Evolutionary conservation across 73 alveolate genomes (phyloP).

Genomic region (Stentor coeruleus): DNA sequence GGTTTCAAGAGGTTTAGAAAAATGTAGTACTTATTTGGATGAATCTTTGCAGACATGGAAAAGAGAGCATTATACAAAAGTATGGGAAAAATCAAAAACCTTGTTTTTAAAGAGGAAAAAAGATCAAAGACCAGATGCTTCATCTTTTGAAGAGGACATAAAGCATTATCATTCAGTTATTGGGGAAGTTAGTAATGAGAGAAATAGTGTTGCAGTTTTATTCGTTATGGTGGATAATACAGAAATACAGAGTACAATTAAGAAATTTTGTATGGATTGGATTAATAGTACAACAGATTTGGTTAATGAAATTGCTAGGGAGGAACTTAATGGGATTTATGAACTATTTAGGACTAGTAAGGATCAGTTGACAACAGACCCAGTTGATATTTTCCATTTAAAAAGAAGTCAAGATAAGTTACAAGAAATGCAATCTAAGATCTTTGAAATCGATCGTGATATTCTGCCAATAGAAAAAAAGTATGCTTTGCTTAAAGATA

Average conservation of each 20-base stretch:
- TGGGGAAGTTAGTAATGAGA: background rate
- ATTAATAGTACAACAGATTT: background rate
- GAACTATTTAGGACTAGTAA: slow-evolving; percentile 44
- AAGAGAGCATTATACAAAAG: slow-evolving; percentile 19
- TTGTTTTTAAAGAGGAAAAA: background rate
- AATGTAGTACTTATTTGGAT: background rate
- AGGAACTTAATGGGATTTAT: slow-evolving; percentile 55
- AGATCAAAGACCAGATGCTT: slow-evolving; percentile 23
- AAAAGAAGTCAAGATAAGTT: slow-evolving; percentile 19
- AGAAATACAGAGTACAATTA: background rate
- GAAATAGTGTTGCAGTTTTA: background rate
- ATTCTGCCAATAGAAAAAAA: slow-evolving; percentile 61
- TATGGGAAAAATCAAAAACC: slow-evolving; percentile 14
- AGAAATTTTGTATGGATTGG: slow-evolving; percentile 10
- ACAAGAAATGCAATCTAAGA: slow-evolving; percentile 16
- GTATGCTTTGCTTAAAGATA: slow-evolving; percentile 72
- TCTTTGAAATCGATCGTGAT: slow-evolving; percentile 62
- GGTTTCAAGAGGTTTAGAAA: background rate
- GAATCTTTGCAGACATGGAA: slow-evolving; percentile 9
- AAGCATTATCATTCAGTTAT: slow-evolving; percentile 14
- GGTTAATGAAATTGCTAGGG: slow-evolving; percentile 38
- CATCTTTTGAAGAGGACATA: slow-evolving; percentile 12
- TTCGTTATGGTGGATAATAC: slow-evolving; percentile 26
- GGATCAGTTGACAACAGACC: slow-evolving; percentile 49
- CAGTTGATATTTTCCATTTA: slow-evolving; percentile 51